Evolutionary conservation across 2,329 filamentous ascomycete species (phyloP).

Genomic region (Zelopaecilomyces penicillatus): DNA sequence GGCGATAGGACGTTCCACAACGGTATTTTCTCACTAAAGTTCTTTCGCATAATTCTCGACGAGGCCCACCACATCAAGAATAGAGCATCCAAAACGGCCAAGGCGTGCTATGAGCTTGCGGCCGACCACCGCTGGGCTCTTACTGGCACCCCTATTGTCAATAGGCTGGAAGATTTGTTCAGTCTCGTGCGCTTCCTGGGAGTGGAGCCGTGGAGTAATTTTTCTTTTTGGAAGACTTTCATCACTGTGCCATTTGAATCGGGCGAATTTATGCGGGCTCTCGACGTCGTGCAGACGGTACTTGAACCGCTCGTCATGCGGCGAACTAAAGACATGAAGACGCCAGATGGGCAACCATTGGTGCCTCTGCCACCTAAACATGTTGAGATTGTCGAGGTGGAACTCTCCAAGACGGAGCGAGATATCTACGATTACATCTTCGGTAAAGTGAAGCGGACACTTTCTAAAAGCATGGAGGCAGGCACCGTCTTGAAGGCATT

Average conservation of each 20-base stretch:
- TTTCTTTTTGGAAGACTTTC: slow-evolving; percentile 98
- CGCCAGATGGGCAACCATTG: slow-evolving; percentile 65
- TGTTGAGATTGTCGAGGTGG: slow-evolving; percentile 78
- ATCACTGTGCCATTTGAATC: slow-evolving; percentile 97
- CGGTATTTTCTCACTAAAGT: slow-evolving; percentile 84
- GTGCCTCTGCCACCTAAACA: slow-evolving; percentile 75
- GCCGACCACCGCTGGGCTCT: slow-evolving; percentile 86
- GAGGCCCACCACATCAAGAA: slow-evolving; percentile 93
- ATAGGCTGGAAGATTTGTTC: slow-evolving; percentile 89
- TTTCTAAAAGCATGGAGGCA: slow-evolving; percentile 78
- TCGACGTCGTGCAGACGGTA: slow-evolving; percentile 96
- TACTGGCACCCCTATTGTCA: slow-evolving; percentile 94
- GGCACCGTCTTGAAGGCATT: slow-evolving; percentile 93
- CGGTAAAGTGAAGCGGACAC: slow-evolving; percentile 70
- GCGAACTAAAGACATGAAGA: slow-evolving; percentile 97
- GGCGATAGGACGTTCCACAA: slow-evolving; percentile 57
- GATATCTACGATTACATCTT: slow-evolving; percentile 92
- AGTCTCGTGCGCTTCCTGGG: slow-evolving; percentile 85
- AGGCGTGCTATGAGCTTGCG: slow-evolving; percentile 83
- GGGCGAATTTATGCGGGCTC: slow-evolving; percentile 82
- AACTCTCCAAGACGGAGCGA: slow-evolving; percentile 74
- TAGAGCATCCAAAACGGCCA: slow-evolving; percentile 83
- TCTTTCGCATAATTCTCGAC: slow-evolving; percentile 91
- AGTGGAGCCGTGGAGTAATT: slow-evolving; percentile 97
- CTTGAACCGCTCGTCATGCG: slow-evolving; percentile 91